Base-by-base conservation (phyloP, 2,329 filamentous ascomycete genomes). In the Aspergillus sp. region DNA sequence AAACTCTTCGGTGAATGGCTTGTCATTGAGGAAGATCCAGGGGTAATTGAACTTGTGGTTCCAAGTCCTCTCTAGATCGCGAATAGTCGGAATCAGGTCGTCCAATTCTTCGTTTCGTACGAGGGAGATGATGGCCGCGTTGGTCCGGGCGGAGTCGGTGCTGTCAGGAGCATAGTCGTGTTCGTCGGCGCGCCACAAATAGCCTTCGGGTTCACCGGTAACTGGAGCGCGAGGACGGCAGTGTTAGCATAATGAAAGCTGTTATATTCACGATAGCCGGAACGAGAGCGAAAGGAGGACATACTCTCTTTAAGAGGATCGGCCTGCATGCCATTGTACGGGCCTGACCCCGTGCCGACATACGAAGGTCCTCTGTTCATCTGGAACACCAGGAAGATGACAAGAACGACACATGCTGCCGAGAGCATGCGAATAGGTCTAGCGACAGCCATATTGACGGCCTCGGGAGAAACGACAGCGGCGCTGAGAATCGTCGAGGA, bases 31-130 rank as follows among this genome's bases (percentile, higher is more conserved):
- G 77, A 99, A 99, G 8, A 93, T 97, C 92, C 95, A 99, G 0
- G 95, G 95, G 75, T 99, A 99, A 82, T 99, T 99, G 86, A 98
- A 99, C 75, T 99, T 99, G 83, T 87, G 84, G 74, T 99, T 99
- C 93, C 93, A 99, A 1, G 94, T 98, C 67, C 90, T 83, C 80
- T 99, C 95, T 63, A 99, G 84, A 73, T 99, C 94, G 59, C 80
- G 80, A 92, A 99, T 99, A 28, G 93, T 92, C 74, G 89, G 86
- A 28, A 98, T 82, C 83, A 99, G 91, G 51, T 90, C 91, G 23
- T 87, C 80, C 30, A 97, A 81, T 81, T 99, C 95, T 74, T 91
- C 88, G 73, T 99, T 99, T 64, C 95, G 89, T 59, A 99, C 95
- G 43, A 99, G 86, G 23, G 93, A 91, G 68, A 99, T 85, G 60